A percentile compares a stretch with the other conserved stretches of the same genome.
Conservation (phyloP, 768 basidiomycete species). For the Agrocybe pediades region DNA sequence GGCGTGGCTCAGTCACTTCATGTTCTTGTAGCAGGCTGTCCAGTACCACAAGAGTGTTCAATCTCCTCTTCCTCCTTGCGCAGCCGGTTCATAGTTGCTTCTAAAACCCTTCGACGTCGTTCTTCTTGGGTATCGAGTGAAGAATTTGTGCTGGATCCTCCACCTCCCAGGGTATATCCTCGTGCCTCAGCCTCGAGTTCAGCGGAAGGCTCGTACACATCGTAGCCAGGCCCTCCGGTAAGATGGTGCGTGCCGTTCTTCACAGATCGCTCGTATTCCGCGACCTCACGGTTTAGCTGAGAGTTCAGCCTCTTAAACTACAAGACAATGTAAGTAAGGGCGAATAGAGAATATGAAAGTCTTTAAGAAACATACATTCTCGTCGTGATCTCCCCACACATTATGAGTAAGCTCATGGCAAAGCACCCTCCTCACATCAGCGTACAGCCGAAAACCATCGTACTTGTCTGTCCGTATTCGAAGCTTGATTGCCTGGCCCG, state of each 20-base stretch:
- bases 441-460: conserved; percentile 71
- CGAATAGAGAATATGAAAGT: not conserved
- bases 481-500: conserved; percentile 65
- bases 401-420: conserved; percentile 83
- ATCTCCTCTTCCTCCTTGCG: conserved; percentile 70
- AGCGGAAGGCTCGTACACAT: conserved; percentile 54
- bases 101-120: conserved; percentile 52
- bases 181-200: conserved; percentile 59
- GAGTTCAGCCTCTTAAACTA: conserved; percentile 82
- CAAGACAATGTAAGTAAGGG: not conserved
- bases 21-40: not conserved
- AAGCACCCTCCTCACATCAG: conserved; percentile 63
- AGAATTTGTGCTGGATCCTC: conserved; percentile 11
- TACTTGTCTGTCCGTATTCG: conserved; percentile 70
- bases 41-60: conserved; percentile 71
- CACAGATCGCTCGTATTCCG: conserved; percentile 60
- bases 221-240: conserved; percentile 29
- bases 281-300: conserved; percentile 70
- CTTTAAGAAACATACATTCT: conserved; percentile 54
- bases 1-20: not conserved
- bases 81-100: conserved; percentile 64
- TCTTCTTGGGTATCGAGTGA: conserved; percentile 55
- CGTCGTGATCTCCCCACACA: conserved; percentile 70
- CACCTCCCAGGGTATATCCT: conserved; percentile 54
- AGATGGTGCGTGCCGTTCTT: conserved; percentile 58